Conservation (phyloP, 495 filamentous ascomycete genomes). For the Glonium stellatum region DNA sequence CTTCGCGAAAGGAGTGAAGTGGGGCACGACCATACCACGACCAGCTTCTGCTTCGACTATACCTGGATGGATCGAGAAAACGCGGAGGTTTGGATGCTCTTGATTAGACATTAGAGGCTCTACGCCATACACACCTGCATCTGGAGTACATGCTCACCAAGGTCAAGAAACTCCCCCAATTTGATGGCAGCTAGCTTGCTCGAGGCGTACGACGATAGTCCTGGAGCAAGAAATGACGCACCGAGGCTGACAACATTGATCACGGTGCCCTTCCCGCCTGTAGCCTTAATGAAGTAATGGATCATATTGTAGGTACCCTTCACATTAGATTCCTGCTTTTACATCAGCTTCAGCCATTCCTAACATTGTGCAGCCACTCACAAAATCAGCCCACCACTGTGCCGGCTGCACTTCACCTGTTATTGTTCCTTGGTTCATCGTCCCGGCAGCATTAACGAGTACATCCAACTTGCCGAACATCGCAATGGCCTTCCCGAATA, state of each 20-base stretch:
- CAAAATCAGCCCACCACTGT: conserved; percentile 10
- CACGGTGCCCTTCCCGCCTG: conserved; percentile 30
- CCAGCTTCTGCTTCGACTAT: conserved; percentile 35
- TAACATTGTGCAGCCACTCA: not conserved
- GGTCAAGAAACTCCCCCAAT: conserved; percentile 31
- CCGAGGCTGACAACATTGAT: conserved; percentile 39
- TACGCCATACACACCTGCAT: too few relatives aligned
- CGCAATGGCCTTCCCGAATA: conserved; percentile 37
- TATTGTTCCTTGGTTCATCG: conserved; percentile 4
- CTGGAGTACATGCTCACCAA: conserved; percentile 15
- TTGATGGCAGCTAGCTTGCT: conserved; percentile 37
- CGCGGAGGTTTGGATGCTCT: conserved; percentile 38
- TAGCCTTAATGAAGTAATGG: conserved; percentile 36
- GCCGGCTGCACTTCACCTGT: conserved; percentile 7
- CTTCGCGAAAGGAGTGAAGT: conserved; percentile 30
- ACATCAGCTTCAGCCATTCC: too few relatives aligned
- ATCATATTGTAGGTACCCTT: conserved; percentile 38
- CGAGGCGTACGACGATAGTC: conserved; percentile 37
- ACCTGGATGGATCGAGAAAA: conserved; percentile 38
- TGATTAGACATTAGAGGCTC: not conserved
- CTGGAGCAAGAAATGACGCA: conserved; percentile 29
- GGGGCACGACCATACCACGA: conserved; percentile 26
- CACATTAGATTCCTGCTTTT: too few relatives aligned
- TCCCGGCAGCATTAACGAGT: conserved; percentile 16
- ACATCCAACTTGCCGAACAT: conserved; percentile 27